Conservation (phyloP, 2,329 filamentous ascomycete genomes). For the Ilyonectria robusta region DNA sequence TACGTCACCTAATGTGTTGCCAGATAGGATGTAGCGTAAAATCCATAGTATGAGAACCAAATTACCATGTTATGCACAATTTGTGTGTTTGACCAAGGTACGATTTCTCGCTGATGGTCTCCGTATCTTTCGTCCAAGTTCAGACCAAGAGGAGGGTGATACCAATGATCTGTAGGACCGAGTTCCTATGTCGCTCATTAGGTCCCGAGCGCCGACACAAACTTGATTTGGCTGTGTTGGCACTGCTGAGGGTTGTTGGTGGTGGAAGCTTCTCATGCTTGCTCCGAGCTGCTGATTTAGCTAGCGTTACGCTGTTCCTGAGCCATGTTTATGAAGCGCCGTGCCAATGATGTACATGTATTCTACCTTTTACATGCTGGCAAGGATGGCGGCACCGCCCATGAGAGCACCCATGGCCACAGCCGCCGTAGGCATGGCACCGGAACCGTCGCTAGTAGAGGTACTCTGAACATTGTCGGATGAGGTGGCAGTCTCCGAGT, state of each 20-base stretch:
- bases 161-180: slow-evolving; percentile 14
- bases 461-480: slow-evolving; percentile 22
- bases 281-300: neutral
- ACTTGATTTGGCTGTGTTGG: neutral
- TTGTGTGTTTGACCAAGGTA: too few species aligned
- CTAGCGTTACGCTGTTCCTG: neutral
- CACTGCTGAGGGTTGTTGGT: neutral
- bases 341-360: neutral
- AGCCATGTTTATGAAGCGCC: neutral
- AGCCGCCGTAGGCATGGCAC: slow-evolving; percentile 57
- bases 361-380: slow-evolving; percentile 57
- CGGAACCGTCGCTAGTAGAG: slow-evolving; percentile 46
- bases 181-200: slow-evolving; percentile 13
- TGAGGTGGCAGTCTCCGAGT: slow-evolving; percentile 32
- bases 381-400: slow-evolving; percentile 61
- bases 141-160: slow-evolving; percentile 17
- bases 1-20: neutral
- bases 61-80: neutral
- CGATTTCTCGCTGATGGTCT: neutral
- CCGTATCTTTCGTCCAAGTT: neutral
- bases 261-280: slow-evolving; percentile 8
- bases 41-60: neutral
- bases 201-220: slow-evolving; percentile 17
- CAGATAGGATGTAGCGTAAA: neutral
- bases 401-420: slow-evolving; percentile 63